Conservation (phyloP, 108 stramenopile genomes). For the Parmales sp. region DNA sequence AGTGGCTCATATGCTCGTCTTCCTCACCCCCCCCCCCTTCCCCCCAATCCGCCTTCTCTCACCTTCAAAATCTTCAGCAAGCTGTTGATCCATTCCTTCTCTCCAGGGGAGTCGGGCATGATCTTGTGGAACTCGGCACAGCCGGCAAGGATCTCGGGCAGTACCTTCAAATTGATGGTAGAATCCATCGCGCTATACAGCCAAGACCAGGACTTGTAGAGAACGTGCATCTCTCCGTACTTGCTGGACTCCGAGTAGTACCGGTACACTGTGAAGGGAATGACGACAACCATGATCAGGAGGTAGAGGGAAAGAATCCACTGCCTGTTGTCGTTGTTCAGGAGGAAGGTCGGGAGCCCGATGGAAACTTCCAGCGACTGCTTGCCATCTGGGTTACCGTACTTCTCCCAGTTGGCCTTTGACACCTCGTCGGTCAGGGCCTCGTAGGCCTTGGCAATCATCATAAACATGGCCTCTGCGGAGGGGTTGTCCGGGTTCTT, state of each 20-base stretch:
- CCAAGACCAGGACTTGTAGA: constrained; percentile 94
- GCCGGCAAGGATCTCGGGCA: constrained; percentile 74
- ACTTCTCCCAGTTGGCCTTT: constrained; percentile 86
- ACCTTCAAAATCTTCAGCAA: constrained; percentile 17
- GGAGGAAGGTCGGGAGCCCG: constrained; percentile 84
- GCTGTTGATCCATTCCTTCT: too few relatives aligned
- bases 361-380: constrained; percentile 91
- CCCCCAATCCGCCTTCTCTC: constrained; percentile 55
- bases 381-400: constrained; percentile 97
- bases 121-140: constrained; percentile 75
- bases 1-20: too few relatives aligned
- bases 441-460: constrained; percentile 91
- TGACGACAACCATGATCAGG: constrained; percentile 88
- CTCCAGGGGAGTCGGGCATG: constrained; percentile 68
- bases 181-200: constrained; percentile 77
- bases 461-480: constrained; percentile 88
- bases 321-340: constrained; percentile 80
- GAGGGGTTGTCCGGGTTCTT: constrained; percentile 80
- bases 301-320: constrained; percentile 84
- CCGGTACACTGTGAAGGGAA: constrained; percentile 75
- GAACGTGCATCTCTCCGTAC: constrained; percentile 94
- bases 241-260: constrained; percentile 91
- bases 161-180: constrained; percentile 52
- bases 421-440: constrained; percentile 77
- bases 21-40: constrained; percentile 36